Conservation (phyloP, 1,139 yeast species). For the Keqinozyma sinolaborantium region DNA sequence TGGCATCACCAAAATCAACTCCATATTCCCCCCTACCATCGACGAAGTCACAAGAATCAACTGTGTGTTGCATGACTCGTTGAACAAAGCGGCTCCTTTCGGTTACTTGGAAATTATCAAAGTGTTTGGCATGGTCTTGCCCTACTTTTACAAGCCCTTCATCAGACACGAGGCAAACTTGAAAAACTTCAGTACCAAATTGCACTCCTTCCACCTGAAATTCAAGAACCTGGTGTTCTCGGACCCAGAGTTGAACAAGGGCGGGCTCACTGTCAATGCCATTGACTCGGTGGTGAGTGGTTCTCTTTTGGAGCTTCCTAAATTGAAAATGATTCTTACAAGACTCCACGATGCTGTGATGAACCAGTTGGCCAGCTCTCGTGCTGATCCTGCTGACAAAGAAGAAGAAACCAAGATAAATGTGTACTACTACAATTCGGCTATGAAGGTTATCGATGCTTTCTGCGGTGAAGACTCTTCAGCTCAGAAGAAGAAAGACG, state of each 20-base stretch:
- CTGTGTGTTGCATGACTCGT: constrained; percentile 74
- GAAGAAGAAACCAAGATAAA: constrained; percentile 14
- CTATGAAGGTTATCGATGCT: constrained; percentile 71
- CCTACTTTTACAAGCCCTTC: constrained; percentile 88
- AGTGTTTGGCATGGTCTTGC: constrained; percentile 77
- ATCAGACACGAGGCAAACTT: constrained; percentile 87
- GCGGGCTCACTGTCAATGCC: constrained; percentile 49
- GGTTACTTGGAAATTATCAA: constrained; percentile 74
- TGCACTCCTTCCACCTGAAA: constrained; percentile 47
- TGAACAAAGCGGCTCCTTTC: constrained; percentile 59
- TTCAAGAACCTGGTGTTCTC: constrained; percentile 45
- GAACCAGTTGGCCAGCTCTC: constrained; percentile 5
- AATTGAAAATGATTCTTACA: constrained; percentile 62
- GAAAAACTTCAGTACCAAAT: constrained; percentile 24
- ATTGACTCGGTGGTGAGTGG: constrained; percentile 71
- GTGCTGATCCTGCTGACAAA: background rate
- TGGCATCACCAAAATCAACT: constrained; percentile 63
- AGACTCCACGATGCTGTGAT: constrained; percentile 40
- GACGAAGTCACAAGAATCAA: constrained; percentile 90
- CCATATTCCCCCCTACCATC: constrained; percentile 88
- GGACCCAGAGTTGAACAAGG: constrained; percentile 22
- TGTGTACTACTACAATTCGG: constrained; percentile 46
- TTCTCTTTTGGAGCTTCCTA: constrained; percentile 63
- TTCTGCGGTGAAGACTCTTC: constrained; percentile 57
- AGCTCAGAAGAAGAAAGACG: constrained; percentile 37